Conservation (phyloP, 805 yeast species). For the Nakazawaea ambrosiae region DNA sequence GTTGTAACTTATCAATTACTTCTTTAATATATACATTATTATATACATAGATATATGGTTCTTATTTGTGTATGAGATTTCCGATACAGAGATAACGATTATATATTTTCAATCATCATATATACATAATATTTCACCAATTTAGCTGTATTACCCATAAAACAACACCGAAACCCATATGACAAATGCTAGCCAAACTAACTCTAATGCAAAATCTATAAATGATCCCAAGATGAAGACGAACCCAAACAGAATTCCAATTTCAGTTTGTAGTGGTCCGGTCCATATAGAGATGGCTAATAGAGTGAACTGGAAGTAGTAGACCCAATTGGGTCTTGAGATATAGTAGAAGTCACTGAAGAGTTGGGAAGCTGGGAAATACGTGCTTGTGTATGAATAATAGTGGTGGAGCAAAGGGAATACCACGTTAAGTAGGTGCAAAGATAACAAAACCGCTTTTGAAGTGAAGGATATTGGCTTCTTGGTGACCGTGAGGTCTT, state of each 20-base stretch:
- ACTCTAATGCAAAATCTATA: constrained; percentile 1
- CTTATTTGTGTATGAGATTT: too few species aligned
- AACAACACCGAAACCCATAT: constrained; percentile 3
- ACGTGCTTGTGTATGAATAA: neutral
- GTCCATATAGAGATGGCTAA: constrained; percentile 1
- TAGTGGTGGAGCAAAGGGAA: constrained; percentile 4
- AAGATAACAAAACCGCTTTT: neutral
- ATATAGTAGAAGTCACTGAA: neutral
- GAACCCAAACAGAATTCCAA: constrained; percentile 6
- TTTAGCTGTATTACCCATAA: too few species aligned
- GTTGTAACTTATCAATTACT: too few species aligned
- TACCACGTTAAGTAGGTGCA: constrained; percentile 1
- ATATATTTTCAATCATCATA: too few species aligned
- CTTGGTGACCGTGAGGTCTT: neutral
- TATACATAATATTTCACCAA: too few species aligned
- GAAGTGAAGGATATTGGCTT: neutral
- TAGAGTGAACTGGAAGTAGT: constrained; percentile 1
- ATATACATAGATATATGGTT: too few species aligned
- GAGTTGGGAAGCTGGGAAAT: constrained; percentile 1
- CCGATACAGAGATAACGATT: too few species aligned
- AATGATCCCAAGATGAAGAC: constrained; percentile 6
- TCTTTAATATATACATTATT: too few species aligned
- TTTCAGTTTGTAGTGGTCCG: constrained; percentile 1
- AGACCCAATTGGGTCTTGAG: neutral
- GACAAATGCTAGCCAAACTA: constrained; percentile 1